These are phyloP conservation scores for Aspergillus sp. DNA, from an alignment of 2,329 filamentous ascomycete species.

Conservation along the genomic window DNA sequence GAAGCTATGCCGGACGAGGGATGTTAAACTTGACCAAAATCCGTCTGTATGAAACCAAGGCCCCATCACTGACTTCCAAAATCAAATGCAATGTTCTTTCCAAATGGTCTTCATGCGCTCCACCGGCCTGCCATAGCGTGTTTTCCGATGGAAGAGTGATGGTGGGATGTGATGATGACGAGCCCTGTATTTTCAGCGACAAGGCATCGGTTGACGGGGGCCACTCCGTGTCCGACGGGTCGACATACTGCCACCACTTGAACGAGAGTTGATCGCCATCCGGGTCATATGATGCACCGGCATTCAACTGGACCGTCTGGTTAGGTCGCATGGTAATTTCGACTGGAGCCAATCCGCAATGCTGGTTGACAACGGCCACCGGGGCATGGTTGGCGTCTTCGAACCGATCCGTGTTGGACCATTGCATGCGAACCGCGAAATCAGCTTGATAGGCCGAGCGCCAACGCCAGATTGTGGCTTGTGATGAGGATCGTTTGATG, in stretches of 20 bases:
- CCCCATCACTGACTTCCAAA: constrained; percentile 3
- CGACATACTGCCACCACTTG: constrained; percentile 6
- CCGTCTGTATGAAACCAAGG: constrained; percentile 2
- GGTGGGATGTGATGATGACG: neutral
- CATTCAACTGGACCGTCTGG: constrained; percentile 1
- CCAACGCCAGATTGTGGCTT: constrained; percentile 49
- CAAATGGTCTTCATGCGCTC: neutral
- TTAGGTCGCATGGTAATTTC: constrained; percentile 1
- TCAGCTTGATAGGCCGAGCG: constrained; percentile 45
- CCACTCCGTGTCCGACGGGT: constrained; percentile 3
- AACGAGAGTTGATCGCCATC: constrained; percentile 2
- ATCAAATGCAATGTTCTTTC: constrained; percentile 6
- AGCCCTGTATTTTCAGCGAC: neutral
- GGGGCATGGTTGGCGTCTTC: constrained; percentile 10
- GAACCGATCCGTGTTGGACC: constrained; percentile 27
- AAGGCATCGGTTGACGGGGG: neutral
- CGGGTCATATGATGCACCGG: neutral
- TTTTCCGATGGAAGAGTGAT: neutral
- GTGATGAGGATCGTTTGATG: constrained; percentile 29
- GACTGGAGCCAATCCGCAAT: neutral
- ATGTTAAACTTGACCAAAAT: neutral
- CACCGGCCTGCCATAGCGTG: neutral
- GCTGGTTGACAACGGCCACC: constrained; percentile 5
- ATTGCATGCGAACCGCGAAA: constrained; percentile 44
- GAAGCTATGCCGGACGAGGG: neutral